Conservation (phyloP, 108 stramenopile species). For the Skeletonema potamos region DNA sequence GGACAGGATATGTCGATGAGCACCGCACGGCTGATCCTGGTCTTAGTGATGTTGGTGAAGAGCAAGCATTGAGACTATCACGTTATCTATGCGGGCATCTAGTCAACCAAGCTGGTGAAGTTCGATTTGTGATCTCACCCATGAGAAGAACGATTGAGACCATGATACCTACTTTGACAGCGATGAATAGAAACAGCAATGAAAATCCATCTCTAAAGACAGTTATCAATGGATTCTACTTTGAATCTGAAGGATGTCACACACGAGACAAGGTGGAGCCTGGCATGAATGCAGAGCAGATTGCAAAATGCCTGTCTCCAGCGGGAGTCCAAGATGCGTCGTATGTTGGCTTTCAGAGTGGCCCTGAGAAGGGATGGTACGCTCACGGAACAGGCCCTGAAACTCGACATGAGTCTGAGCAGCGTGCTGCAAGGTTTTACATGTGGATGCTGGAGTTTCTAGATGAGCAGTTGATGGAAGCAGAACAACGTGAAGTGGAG, state of each 20-base stretch:
- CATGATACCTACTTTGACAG: conserved; percentile 57
- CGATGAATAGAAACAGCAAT: conserved; percentile 12
- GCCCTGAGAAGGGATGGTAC: conserved; percentile 64
- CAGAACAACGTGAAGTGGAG: conserved; percentile 12
- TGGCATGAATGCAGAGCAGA: conserved; percentile 69
- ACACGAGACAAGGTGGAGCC: conserved; percentile 52
- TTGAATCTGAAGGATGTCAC: conserved; percentile 78
- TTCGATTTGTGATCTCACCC: conserved; percentile 65
- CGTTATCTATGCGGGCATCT: conserved; percentile 63
- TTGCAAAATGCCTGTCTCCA: conserved; percentile 30
- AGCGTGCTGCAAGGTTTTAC: conserved; percentile 70
- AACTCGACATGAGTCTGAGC: conserved; percentile 64
- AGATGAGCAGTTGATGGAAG: conserved; percentile 50
- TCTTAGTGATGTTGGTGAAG: conserved; percentile 45
- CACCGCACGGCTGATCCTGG: conserved; percentile 63
- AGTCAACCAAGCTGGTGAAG: conserved; percentile 54
- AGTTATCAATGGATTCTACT: conserved; percentile 66
- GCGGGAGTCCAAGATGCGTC: conserved; percentile 15
- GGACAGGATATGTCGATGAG: conserved; percentile 61
- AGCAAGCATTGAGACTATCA: conserved; percentile 57
- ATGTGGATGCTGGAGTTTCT: conserved; percentile 74
- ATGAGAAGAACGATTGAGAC: conserved; percentile 76
- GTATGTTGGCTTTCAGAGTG: conserved; percentile 59
- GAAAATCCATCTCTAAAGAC: conserved; percentile 3
- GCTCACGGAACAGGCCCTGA: conserved; percentile 59